Percentiles rank a stretch among this genome's conserved stretches.
phyloP scores from a whole-genome alignment of 306 rosid genomes.

The Ammopiptanthus mongolicus region DNA sequence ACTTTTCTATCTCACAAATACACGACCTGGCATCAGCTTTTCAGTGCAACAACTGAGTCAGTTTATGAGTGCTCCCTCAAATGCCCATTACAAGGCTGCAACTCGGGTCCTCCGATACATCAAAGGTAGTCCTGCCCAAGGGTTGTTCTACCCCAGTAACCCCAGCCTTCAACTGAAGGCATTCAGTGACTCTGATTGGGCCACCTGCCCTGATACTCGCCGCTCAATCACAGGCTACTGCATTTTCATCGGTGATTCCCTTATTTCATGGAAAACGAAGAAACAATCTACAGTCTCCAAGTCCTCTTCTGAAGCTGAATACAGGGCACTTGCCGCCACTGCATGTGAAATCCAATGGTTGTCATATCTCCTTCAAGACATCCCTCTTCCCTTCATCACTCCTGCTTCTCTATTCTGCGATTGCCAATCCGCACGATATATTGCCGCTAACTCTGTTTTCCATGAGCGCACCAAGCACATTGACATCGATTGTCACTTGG shows the following conservation, averaged over 20 bases:
- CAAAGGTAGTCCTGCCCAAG: not conserved
- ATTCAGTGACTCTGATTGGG: not conserved
- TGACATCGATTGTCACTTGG: no score
- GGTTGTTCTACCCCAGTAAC: not conserved
- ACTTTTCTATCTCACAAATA: no score
- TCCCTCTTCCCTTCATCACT: no score
- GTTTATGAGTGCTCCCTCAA: not conserved
- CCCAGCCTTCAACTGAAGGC: not conserved
- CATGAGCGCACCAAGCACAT: no score
- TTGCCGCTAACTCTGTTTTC: no score
- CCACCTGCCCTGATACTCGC: not conserved
- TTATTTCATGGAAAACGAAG: not conserved
- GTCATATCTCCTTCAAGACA: not conserved
- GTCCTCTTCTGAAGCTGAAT: not conserved
- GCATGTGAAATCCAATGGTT: not conserved
- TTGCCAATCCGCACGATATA: no score
- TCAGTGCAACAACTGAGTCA: not conserved
- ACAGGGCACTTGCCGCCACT: not conserved
- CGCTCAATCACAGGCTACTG: not conserved
- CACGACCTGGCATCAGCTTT: not conserved
- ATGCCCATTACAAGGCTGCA: not conserved
- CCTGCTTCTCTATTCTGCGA: no score
- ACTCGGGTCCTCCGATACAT: not conserved
- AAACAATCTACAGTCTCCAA: not conserved
- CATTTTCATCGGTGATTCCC: not conserved